Evolutionary conservation across 306 rosid species (phyloP).

Genomic region (Spatholobus suberectus): DNA sequence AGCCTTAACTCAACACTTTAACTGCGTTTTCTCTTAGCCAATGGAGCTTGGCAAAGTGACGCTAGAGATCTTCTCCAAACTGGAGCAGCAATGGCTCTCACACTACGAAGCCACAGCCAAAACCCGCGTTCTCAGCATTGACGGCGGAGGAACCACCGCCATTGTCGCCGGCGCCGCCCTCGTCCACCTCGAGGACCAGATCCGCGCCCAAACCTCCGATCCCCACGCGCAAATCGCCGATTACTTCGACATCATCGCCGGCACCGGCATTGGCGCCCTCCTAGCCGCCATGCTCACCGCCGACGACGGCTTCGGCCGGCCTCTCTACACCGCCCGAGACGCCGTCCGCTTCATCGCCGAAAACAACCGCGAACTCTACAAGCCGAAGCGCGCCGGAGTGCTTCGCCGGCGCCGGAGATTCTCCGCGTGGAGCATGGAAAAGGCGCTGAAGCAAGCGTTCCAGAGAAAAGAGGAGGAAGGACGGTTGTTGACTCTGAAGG

Average conservation of each 20-base stretch:
- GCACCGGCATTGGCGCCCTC: slow-evolving; percentile 84
- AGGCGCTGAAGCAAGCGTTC: slow-evolving; percentile 40
- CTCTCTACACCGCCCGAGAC: slow-evolving; percentile 72
- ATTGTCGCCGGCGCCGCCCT: slow-evolving; percentile 78
- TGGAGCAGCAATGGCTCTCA: slow-evolving; percentile 97
- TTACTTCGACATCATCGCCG: slow-evolving; percentile 87
- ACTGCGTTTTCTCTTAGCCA: too few species aligned
- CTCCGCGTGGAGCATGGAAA: slow-evolving; percentile 43
- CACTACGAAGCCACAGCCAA: slow-evolving; percentile 64
- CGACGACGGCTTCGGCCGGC: slow-evolving; percentile 76
- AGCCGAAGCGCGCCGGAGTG: slow-evolving; percentile 37
- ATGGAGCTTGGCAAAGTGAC: slow-evolving; percentile 91
- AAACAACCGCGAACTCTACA: slow-evolving; percentile 57
- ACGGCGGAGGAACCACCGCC: slow-evolving; percentile 87
- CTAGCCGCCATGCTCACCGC: slow-evolving; percentile 81
- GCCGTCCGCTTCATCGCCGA: slow-evolving; percentile 54
- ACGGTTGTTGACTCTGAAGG: slow-evolving; percentile 67
- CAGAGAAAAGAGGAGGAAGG: slow-evolving; percentile 57
- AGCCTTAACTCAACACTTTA: too few species aligned
- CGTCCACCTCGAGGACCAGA: slow-evolving; percentile 90
- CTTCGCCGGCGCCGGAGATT: slow-evolving; percentile 58
- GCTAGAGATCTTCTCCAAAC: slow-evolving; percentile 88
- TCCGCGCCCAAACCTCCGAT: slow-evolving; percentile 80
- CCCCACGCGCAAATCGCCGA: slow-evolving; percentile 80
- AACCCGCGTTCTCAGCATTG: slow-evolving; percentile 91